Evolutionary conservation across 1,139 yeast species (phyloP).

Genomic region (Candida sanyaensis): DNA sequence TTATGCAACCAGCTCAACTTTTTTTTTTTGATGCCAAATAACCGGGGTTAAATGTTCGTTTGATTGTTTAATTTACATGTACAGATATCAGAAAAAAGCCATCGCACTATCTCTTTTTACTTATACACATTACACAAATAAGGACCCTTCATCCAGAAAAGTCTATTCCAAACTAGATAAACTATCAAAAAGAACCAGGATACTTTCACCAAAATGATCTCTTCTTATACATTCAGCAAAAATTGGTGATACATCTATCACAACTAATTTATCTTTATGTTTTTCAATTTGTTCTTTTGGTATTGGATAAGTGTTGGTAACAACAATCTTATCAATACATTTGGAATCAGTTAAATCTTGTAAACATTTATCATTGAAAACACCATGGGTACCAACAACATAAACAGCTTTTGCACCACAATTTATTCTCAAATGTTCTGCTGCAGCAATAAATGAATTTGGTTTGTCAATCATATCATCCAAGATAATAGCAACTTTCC

Average conservation of each 20-base stretch:
- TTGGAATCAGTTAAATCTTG: slow-evolving; percentile 75
- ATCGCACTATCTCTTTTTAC: too few species aligned
- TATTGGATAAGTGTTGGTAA: slow-evolving; percentile 94
- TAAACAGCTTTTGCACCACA: slow-evolving; percentile 94
- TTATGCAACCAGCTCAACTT: too few species aligned
- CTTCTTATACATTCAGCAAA: slow-evolving; percentile 98
- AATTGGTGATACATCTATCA: slow-evolving; percentile 91
- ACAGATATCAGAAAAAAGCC: too few species aligned
- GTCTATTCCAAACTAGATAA: slow-evolving; percentile 60
- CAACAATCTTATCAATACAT: slow-evolving; percentile 86
- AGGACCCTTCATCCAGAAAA: too few species aligned
- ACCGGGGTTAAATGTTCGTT: too few species aligned
- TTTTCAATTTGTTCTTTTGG: slow-evolving; percentile 57
- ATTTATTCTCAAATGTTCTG: slow-evolving; percentile 91
- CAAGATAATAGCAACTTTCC: slow-evolving; percentile 86
- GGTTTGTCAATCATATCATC: slow-evolving; percentile 98
- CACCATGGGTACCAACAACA: slow-evolving; percentile 94
- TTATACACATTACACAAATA: too few species aligned
- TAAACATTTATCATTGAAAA: slow-evolving; percentile 84
- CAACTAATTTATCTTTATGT: slow-evolving; percentile 63
- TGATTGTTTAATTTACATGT: too few species aligned
- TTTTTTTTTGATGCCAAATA: too few species aligned
- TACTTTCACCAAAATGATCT: slow-evolving; percentile 97
- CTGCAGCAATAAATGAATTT: slow-evolving; percentile 91
- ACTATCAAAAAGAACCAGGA: slow-evolving; percentile 88